phyloP scores from a whole-genome alignment of 345 rosid species.

The Moringa oleifera region DNA sequence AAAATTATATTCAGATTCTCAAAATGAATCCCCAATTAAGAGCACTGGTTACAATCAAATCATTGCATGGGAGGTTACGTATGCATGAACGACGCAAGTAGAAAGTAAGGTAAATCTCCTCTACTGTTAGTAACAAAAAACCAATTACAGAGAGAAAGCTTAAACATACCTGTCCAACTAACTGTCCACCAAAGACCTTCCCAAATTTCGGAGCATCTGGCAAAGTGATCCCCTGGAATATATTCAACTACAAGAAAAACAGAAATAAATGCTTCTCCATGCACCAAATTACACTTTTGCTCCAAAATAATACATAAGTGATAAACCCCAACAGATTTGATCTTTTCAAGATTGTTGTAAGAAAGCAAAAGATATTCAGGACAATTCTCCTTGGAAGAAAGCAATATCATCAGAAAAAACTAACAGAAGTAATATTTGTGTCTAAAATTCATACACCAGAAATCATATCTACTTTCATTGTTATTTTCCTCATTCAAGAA shows the following conservation, averaged over 20 bases:
- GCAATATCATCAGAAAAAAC: too few species aligned
- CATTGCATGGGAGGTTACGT: neutral
- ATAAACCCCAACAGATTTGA: neutral
- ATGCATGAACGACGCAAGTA: neutral
- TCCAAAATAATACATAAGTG: too few species aligned
- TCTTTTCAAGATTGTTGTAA: neutral
- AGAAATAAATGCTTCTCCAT: neutral
- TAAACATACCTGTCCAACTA: slow-evolving; percentile 72
- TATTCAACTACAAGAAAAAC: slow-evolving; percentile 54
- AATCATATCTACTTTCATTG: too few species aligned
- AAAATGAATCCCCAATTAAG: too few species aligned
- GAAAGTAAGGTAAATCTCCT: neutral
- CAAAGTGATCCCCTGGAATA: slow-evolving; percentile 80
- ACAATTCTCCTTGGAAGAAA: neutral
- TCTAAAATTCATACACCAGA: too few species aligned
- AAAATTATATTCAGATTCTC: too few species aligned
- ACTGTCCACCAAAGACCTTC: slow-evolving; percentile 94
- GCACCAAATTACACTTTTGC: neutral
- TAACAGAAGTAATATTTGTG: too few species aligned
- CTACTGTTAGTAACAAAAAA: neutral
- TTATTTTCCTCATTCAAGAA: too few species aligned
- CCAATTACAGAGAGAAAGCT: neutral
- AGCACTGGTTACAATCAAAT: neutral
- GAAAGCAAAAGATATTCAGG: neutral
- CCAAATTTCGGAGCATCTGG: slow-evolving; percentile 90